A percentile compares a stretch with the other conserved stretches of the same genome.
Conservation (phyloP, 1,284 basidiomycete genomes). For the Moesziomyces antarcticus region DNA sequence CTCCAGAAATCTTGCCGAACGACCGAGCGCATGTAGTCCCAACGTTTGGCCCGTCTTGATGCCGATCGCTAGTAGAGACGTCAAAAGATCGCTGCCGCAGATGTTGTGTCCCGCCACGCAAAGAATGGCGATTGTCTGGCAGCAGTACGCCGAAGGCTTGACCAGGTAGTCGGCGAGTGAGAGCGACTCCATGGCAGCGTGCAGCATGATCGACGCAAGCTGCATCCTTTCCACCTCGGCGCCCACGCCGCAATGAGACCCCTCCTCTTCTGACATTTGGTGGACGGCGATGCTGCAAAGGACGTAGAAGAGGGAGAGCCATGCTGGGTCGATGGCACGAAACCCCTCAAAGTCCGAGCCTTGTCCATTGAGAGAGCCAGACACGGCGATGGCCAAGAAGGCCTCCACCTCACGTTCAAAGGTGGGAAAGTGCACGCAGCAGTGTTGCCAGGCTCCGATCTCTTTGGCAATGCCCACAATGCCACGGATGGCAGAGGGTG, state of each 20-base stretch:
- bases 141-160: constrained; percentile 45
- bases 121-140: constrained; percentile 50
- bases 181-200: constrained; percentile 45
- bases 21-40: constrained; percentile 44
- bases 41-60: constrained; percentile 54
- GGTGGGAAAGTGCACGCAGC: constrained; percentile 49
- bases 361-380: constrained; percentile 1
- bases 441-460: constrained; percentile 53
- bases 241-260: constrained; percentile 19
- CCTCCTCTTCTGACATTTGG: constrained; percentile 50
- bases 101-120: constrained; percentile 55
- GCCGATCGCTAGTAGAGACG: constrained; percentile 47
- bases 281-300: constrained; percentile 51
- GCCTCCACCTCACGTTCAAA: constrained; percentile 46
- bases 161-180: constrained; percentile 46
- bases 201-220: constrained; percentile 26
- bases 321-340: constrained; percentile 42
- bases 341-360: constrained; percentile 24
- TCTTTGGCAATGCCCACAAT: constrained; percentile 39
- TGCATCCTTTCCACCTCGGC: constrained; percentile 28
- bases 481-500: constrained; percentile 19
- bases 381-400: constrained; percentile 26
- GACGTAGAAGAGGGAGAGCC: constrained; percentile 49
- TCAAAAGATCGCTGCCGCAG: constrained; percentile 48
- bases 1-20: constrained; percentile 31